Evolutionary conservation across 768 basidiomycete species (phyloP), one percentile per base, ranked within the genome.

Genomic region (Fomitopsis serialis): DNA sequence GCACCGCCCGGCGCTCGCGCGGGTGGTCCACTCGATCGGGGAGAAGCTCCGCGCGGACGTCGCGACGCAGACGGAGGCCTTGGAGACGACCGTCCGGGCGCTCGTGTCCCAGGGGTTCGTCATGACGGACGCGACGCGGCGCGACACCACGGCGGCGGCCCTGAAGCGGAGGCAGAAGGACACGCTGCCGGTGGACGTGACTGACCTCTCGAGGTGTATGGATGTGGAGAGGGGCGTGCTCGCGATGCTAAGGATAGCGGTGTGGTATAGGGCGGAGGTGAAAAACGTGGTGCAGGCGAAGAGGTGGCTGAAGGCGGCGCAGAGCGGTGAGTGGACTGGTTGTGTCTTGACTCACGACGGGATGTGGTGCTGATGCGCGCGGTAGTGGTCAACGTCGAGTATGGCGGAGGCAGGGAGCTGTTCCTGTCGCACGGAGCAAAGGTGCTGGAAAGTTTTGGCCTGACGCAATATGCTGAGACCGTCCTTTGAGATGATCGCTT

Each of bases 11-110:
- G 45, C 51, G 24, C 49, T 22, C 34, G 57, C 53, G 5, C 53
- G 54, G 17, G 53, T 53, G 15, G 46, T 54, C 36, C 57, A 58
- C 35, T 32, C 43, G 24, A 13, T 58, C 29, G 57, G 53, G 17
- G 57, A 58, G 32, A 54, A 49, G 50, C 49, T 54, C 22, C 57
- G 57, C n/a, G n/a, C n/a, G n/a, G 45, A 34, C 42, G 11, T 42
- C 10, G 37, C 42, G 9, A 24, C 9, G 22, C 36, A 50, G 45
- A 48, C 21, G 23, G 57, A 58, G 42, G 40, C 57, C 15, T 15
- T 58, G 10, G 34, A 47, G 4, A 42, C 29, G 23, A 53, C 54
- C 42, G 50, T 45, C 40, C 43, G 45, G 22, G 57, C 53, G 2
- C 43, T 58, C 27, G 49, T 45, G 12, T 52, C 50, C 40, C 52